A percentile compares a stretch with the other conserved stretches of the same genome.
phyloP scores from a whole-genome alignment of 306 rosid genomes.

The Fragaria ananassa region DNA sequence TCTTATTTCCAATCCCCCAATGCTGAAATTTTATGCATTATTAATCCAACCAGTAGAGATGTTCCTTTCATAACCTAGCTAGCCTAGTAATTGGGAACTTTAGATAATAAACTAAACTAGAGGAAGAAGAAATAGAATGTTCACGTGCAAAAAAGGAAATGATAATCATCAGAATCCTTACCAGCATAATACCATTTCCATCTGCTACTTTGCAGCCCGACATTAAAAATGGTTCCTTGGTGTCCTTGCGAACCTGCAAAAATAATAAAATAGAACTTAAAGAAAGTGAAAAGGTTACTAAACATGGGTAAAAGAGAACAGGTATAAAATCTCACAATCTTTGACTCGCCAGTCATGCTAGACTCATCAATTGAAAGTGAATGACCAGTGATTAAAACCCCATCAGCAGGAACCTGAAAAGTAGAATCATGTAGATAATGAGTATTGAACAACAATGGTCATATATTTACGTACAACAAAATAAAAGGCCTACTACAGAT shows the following conservation, averaged over 20 bases:
- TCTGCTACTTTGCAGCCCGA: slow-evolving; percentile 96
- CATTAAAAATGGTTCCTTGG: slow-evolving; percentile 67
- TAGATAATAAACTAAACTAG: not conserved
- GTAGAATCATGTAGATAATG: slow-evolving; percentile 10
- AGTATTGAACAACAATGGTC: slow-evolving; percentile 9
- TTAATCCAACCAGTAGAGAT: not conserved
- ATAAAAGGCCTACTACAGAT: slow-evolving; percentile 6
- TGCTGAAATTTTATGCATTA: not conserved
- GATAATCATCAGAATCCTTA: slow-evolving; percentile 26
- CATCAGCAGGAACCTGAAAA: slow-evolving; percentile 90
- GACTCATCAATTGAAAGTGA: slow-evolving; percentile 89
- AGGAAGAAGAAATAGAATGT: not conserved
- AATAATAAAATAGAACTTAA: not conserved
- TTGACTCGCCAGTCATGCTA: slow-evolving; percentile 97
- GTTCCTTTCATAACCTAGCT: not conserved
- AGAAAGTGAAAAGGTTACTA: not conserved
- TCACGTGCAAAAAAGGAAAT: not conserved
- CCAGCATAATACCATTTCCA: slow-evolving; percentile 88
- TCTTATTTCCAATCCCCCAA: not conserved
- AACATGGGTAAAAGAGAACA: slow-evolving; percentile 4
- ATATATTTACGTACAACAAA: slow-evolving; percentile 13
- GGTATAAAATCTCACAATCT: slow-evolving; percentile 55
- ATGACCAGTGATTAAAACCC: slow-evolving; percentile 71
- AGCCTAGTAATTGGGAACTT: not conserved
- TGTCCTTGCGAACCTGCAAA: slow-evolving; percentile 61